These are phyloP conservation scores for Theobroma grandiflorum DNA, from an alignment of 441 rosid genomes.

Conservation along the genomic window DNA sequence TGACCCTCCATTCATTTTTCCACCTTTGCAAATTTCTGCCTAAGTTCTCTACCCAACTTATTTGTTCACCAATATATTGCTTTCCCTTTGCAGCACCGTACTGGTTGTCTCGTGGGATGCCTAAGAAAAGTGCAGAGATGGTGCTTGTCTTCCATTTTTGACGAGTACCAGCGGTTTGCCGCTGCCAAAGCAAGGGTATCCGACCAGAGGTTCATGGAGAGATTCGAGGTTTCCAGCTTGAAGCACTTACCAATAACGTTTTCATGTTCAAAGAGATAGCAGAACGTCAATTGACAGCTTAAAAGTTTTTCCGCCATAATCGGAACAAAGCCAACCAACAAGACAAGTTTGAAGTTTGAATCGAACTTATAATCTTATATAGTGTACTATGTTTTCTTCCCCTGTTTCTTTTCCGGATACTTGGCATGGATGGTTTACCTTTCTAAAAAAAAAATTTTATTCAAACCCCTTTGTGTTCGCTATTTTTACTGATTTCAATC, in stretches of 20 bases:
- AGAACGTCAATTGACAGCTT: background rate
- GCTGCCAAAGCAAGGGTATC: slow-evolving; percentile 68
- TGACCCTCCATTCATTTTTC: background rate
- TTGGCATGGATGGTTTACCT: background rate
- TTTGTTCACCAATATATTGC: background rate
- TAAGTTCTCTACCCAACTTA: background rate
- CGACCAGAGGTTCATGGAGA: slow-evolving; percentile 75
- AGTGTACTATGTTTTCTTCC: background rate
- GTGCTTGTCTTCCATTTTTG: slow-evolving; percentile 70
- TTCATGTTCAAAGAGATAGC: slow-evolving; percentile 50
- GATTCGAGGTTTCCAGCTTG: slow-evolving; percentile 60
- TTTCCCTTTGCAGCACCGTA: slow-evolving; percentile 56
- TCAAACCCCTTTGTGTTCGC: too few species aligned
- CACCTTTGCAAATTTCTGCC: background rate
- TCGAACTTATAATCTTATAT: too few species aligned
- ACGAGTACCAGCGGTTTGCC: slow-evolving; percentile 73
- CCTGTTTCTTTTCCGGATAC: background rate
- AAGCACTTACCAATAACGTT: slow-evolving; percentile 52
- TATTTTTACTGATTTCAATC: too few species aligned
- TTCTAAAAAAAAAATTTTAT: too few species aligned
- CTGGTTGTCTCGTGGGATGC: slow-evolving; percentile 72
- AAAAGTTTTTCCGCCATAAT: background rate
- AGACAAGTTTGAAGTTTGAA: too few species aligned
- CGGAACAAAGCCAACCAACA: background rate
- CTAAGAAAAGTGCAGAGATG: slow-evolving; percentile 66